Evolutionary conservation across 768 basidiomycete genomes (phyloP).

Genomic region (Mycena kentingensis): DNA sequence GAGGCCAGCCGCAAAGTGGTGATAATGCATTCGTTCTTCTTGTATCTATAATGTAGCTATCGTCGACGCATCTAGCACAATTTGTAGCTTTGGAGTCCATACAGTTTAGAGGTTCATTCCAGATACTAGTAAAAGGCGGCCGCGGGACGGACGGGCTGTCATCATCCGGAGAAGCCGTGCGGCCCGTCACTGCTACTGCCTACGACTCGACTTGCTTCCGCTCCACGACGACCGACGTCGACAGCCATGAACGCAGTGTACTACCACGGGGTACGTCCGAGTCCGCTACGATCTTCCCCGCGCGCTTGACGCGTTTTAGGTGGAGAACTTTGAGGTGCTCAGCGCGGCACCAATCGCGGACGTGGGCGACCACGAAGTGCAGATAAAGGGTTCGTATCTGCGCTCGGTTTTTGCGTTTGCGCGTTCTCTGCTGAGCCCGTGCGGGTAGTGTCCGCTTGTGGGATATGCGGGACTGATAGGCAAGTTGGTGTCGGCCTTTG

Average conservation of each 20-base stretch:
- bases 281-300: conserved; percentile 33
- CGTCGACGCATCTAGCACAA: too few relatives aligned
- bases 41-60: conserved; percentile 2
- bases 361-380: conserved; percentile 55
- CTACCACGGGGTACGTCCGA: conserved; percentile 41
- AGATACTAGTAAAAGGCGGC: neutral
- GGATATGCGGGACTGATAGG: conserved; percentile 69
- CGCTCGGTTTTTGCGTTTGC: neutral
- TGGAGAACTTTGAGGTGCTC: conserved; percentile 50
- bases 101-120: neutral
- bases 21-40: conserved; percentile 8
- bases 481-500: conserved; percentile 42
- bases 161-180: too few relatives aligned
- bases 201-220: neutral
- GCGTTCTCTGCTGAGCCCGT: conserved; percentile 37
- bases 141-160: neutral
- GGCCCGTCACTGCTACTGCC: too few relatives aligned
- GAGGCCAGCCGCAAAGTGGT: neutral
- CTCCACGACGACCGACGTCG: too few relatives aligned
- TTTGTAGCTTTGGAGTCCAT: conserved; percentile 1
- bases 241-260: conserved; percentile 57
- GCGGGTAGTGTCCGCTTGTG: conserved; percentile 30
- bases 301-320: conserved; percentile 20
- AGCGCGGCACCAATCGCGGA: conserved; percentile 49
- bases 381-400: conserved; percentile 55